Conservation (phyloP, 495 filamentous ascomycete genomes). For the Talaromyces proteolyticus region DNA sequence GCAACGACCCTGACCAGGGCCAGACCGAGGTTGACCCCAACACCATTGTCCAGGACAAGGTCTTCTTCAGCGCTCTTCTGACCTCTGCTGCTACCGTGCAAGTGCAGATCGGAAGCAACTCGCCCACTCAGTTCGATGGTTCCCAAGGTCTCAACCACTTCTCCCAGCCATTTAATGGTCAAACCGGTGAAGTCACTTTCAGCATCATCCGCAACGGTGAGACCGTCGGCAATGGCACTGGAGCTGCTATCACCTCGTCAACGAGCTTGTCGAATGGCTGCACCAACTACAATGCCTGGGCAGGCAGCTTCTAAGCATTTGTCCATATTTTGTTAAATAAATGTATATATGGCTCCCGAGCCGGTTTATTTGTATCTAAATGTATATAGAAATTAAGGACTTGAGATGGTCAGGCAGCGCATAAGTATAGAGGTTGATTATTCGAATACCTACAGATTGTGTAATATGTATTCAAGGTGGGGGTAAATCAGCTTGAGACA, state of each 20-base stretch:
- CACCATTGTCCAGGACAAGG: constrained; percentile 23
- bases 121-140: constrained; percentile 26
- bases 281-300: constrained; percentile 7
- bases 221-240: constrained; percentile 22
- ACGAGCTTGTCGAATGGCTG: constrained; percentile 2
- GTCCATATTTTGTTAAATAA: background rate
- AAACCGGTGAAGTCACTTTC: constrained; percentile 46
- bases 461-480: no score
- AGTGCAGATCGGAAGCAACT: constrained; percentile 43
- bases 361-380: background rate
- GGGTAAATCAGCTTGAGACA: no score
- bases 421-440: no score
- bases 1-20: constrained; percentile 26
- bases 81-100: constrained; percentile 28
- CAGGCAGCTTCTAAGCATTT: constrained; percentile 1
- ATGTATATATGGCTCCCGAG: background rate
- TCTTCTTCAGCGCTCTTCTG: constrained; percentile 32
- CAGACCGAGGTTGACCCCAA: constrained; percentile 17
- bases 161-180: constrained; percentile 39
- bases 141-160: constrained; percentile 47
- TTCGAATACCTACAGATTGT: no score
- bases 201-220: constrained; percentile 36
- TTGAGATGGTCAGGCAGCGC: no score
- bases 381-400: background rate
- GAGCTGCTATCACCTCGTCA: constrained; percentile 36